Base-by-base conservation (phyloP, 2,329 filamentous ascomycete genomes). In the Pyrenophora teres region DNA sequence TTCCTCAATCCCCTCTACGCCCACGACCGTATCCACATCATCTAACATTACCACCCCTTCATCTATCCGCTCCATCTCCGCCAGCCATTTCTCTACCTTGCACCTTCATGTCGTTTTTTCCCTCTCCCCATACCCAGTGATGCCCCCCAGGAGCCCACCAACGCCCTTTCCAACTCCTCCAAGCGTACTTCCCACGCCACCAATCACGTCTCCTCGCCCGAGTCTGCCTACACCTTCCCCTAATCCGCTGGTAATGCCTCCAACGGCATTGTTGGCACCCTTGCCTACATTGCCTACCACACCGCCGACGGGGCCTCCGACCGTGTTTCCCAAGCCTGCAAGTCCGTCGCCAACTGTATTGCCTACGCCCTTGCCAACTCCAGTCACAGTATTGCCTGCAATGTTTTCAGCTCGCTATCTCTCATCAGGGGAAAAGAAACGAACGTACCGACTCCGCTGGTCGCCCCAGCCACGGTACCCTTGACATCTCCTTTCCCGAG, bases 141-240 rank as follows among this genome's bases (percentile, higher is more conserved):
- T 57, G 4, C 71, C 71, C 3, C 67, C 69, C 4, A 73, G 40
- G n/a, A 76, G 52, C 1, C 73, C 73, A 3, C 71, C 70, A 39
- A 75, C 66, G 0, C 72, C 72, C 36, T 62, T 68, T 1, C 65
- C 63, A 0, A 78, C 75, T 19, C 76, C 76, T 12, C 75, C 75
- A 15, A 76, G 64, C 5, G 72, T 76, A 10, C 70, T 74, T 6
- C 74, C 72, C 6, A 78, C 56, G 2, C 75, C 76, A 2, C 77
- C 77, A 19, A 78, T 63, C 2, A 79, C 62, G 60, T 79, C 74
- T 0, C 77, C 77, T 40, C 73, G 75, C 0, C 77, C 76, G 1
- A 79, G 45, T 56, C 77, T 77, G 2, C 72, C 73, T 4, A 79
- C 74, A 1, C 76, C 76, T n/a, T 76, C 74, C 4, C 77, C 77